Evolutionary conservation across 2,329 filamentous ascomycete genomes (phyloP), one percentile per base, ranked within the genome.

Genomic region (Apiospora aurea): DNA sequence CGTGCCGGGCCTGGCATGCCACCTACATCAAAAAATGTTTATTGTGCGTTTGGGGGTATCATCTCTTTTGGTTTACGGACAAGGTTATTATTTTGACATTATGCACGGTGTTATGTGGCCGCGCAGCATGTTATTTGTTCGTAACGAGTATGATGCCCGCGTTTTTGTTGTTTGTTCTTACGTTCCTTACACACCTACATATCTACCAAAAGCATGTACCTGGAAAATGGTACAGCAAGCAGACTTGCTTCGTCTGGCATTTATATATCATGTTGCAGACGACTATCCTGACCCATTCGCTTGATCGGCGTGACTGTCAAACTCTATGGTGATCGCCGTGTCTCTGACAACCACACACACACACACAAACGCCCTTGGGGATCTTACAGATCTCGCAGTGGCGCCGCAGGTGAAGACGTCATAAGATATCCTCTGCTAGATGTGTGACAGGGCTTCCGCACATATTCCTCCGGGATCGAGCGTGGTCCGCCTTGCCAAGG

Each of bases 41-140:
- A 41, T 64, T 41, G 57, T n/a, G 51, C 29, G 53, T 61, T 61
- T 61, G 13, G 57, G 57, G 57, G 57, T 26, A 24, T 51, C 49
- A 4, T 14, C 34, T 64, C 34, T 57, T 57, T 38, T 64, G 47
- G 6, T 41, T 64, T 64, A n/a, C 57, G 57, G 34, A 64, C 57
- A 64, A 11, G 57, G 18, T 64, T 38, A 6, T 64, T 38, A 64
- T 64, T 64, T n/a, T 21, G 57, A 64, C 57, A 64, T 64, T 38
- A 64, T 64, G 57, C 57, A 38, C 57, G 57, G 57, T 64, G 57
- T 64, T 64, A 41, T n/a, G 18, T 64, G 57, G 57, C 57, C 57
- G 34, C 34, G 34, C 57, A 64, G 41, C 34, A 64, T 41, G 57
- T 64, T 18, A 41, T 18, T 64, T 64, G 57, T 64, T 64, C 57